Conservation (phyloP, 2,329 filamentous ascomycete genomes). For the Hirsutella minnesotensis region DNA sequence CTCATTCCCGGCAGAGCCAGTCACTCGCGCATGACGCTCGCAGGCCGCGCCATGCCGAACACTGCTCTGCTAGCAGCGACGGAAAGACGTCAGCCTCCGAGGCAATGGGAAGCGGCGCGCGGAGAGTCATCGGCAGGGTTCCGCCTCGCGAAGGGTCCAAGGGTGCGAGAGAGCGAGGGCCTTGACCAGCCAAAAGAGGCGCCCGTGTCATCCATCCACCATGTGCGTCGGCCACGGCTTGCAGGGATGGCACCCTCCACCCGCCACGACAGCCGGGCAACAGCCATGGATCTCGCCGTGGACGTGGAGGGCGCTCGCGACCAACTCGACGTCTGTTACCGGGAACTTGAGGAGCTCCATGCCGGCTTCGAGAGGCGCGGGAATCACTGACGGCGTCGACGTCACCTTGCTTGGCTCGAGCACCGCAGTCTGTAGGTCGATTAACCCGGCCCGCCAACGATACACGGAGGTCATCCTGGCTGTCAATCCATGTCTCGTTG, state of each 20-base stretch:
- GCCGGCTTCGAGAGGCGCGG: no score
- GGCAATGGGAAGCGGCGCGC: neutral
- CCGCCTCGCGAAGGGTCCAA: slow-evolving; percentile 3
- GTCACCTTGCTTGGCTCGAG: no score
- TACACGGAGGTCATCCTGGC: no score
- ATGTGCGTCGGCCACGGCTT: neutral
- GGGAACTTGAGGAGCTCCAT: no score
- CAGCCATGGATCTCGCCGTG: neutral
- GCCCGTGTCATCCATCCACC: neutral
- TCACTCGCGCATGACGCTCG: neutral
- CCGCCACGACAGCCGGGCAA: neutral
- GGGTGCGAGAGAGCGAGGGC: neutral
- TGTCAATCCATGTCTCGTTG: no score
- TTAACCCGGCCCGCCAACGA: no score
- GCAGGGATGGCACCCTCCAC: neutral
- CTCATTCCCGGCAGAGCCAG: no score
- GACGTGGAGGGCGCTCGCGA: no score
- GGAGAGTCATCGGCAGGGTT: slow-evolving; percentile 1
- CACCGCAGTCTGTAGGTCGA: no score
- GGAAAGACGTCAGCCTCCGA: slow-evolving; percentile 1
- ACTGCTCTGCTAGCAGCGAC: no score
- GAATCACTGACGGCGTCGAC: no score
- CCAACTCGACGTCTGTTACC: no score
- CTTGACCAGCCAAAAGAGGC: neutral
- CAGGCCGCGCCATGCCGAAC: neutral